Evolutionary conservation across 495 filamentous ascomycete genomes (phyloP).

Genomic region (Tricharina praecox): DNA sequence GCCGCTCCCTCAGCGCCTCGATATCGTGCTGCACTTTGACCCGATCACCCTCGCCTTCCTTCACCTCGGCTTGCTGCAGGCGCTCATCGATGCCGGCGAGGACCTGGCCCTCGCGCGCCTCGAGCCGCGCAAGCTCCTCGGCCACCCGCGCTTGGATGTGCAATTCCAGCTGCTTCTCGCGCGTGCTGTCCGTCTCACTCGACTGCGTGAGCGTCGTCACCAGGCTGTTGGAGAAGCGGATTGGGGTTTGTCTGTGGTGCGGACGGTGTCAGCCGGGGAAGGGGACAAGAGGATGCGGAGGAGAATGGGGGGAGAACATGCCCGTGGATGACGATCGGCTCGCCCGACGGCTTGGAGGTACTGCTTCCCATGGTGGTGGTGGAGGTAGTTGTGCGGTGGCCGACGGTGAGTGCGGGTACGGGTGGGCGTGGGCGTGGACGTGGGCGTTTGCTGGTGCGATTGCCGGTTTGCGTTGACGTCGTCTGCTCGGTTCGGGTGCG

Average conservation of each 20-base stretch:
- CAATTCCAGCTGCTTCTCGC: slow-evolving; percentile 65
- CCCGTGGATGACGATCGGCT: neutral
- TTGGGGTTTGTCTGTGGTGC: slow-evolving; percentile 49
- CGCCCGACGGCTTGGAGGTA: neutral
- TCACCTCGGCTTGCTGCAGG: slow-evolving; percentile 9
- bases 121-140: slow-evolving; percentile 63
- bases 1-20: slow-evolving; percentile 51
- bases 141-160: slow-evolving; percentile 77
- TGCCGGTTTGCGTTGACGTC: too few relatives aligned
- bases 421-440: too few relatives aligned
- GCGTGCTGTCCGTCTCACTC: slow-evolving; percentile 77
- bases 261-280: neutral
- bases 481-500: too few relatives aligned
- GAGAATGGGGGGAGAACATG: neutral
- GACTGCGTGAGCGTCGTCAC: slow-evolving; percentile 65
- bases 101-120: slow-evolving; percentile 36
- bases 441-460: too few relatives aligned
- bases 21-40: slow-evolving; percentile 46
- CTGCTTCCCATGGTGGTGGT: neutral
- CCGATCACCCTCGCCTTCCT: slow-evolving; percentile 18
- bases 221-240: slow-evolving; percentile 74
- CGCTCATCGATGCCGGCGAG: slow-evolving; percentile 41
- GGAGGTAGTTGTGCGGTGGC: too few relatives aligned
- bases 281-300: neutral
- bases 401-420: too few relatives aligned